phyloP scores from a whole-genome alignment of 176 grass and related monocot species.

The Pharus latifolius region DNA sequence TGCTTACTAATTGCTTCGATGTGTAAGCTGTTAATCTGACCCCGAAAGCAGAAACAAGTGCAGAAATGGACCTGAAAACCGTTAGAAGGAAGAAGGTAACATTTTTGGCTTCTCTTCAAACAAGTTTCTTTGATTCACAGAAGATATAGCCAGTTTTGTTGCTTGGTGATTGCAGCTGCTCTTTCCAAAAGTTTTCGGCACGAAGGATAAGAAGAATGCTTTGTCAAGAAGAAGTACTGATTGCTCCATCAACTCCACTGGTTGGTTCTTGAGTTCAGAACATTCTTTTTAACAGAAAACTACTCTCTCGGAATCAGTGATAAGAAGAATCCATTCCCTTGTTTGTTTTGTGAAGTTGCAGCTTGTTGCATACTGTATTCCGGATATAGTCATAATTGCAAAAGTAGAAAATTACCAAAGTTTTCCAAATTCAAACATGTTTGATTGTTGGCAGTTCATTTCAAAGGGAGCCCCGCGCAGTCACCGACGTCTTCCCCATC shows the following conservation, averaged over 20 bases:
- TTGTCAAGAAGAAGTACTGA: neutral
- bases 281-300: neutral
- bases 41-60: neutral
- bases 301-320: neutral
- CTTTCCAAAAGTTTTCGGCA: slow-evolving; percentile 8
- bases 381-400: neutral
- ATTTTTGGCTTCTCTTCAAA: neutral
- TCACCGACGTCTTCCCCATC: slow-evolving; percentile 1
- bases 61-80: slow-evolving; percentile 22
- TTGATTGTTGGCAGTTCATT: slow-evolving; percentile 12
- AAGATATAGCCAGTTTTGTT: neutral
- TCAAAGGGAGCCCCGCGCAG: neutral
- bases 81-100: slow-evolving; percentile 34
- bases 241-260: neutral
- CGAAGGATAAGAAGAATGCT: neutral
- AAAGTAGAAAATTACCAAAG: no score
- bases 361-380: neutral
- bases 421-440: neutral
- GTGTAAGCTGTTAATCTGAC: neutral
- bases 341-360: neutral
- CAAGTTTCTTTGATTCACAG: neutral
- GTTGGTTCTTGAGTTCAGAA: slow-evolving; percentile 3
- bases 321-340: neutral
- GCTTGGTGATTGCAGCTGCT: neutral
- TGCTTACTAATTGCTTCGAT: neutral